A percentile compares a stretch with the other conserved stretches of the same genome.
phyloP scores from a whole-genome alignment of 192 early-diverging fungal genomes.

The Spizellomyces punctatus region DNA sequence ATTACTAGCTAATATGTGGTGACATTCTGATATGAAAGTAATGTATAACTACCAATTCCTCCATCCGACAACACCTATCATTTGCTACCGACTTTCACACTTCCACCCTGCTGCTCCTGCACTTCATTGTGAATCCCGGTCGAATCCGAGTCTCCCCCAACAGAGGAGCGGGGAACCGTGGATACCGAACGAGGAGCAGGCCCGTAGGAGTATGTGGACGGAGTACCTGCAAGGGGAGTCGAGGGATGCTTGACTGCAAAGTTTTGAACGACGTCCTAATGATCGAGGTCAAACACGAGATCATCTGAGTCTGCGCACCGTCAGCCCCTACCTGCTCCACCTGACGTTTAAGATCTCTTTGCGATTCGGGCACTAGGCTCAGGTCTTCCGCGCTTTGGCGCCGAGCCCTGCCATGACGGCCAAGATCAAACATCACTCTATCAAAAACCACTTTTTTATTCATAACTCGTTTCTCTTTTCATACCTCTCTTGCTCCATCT shows the following conservation, averaged over 20 bases:
- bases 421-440: too few species aligned
- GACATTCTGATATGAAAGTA: too few species aligned
- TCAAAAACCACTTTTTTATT: too few species aligned
- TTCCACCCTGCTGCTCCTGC: too few species aligned
- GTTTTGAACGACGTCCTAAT: slow-evolving; percentile 1
- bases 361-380: too few species aligned
- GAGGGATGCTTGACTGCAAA: not conserved
- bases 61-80: too few species aligned
- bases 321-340: not conserved
- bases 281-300: not conserved
- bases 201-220: not conserved
- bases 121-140: too few species aligned
- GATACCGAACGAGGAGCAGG: not conserved
- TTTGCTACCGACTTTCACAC: too few species aligned
- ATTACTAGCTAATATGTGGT: too few species aligned
- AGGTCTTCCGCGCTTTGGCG: too few species aligned
- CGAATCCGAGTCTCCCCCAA: not conserved
- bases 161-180: not conserved
- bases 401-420: too few species aligned
- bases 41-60: too few species aligned
- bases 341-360: not conserved
- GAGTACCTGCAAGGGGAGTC: not conserved
- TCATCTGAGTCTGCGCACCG: not conserved
- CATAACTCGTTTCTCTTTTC: not conserved
- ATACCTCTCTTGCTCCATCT: slow-evolving; percentile 3